phyloP scores from a whole-genome alignment of 805 yeast species.

The Candida takata region DNA sequence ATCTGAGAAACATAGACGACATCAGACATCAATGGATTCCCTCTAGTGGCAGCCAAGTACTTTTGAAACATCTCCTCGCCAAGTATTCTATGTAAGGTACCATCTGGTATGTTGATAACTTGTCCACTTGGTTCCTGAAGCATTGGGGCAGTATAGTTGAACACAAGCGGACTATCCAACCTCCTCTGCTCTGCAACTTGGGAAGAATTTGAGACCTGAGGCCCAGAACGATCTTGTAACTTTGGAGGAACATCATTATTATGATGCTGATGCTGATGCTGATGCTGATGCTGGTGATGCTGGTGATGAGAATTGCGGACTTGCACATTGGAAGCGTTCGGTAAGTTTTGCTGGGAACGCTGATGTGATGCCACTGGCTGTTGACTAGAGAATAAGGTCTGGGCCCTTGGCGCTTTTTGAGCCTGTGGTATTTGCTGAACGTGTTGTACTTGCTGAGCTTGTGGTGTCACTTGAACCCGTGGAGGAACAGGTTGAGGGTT shows the following conservation, averaged over 20 bases:
- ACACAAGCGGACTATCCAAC: no score
- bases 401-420: no score
- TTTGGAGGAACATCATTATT: no score
- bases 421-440: neutral
- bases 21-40: conserved; percentile 1
- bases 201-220: no score
- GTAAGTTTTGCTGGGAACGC: no score
- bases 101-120: neutral
- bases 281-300: conserved; percentile 1
- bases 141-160: conserved; percentile 1
- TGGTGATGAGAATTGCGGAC: no score
- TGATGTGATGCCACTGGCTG: no score
- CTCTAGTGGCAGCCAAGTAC: neutral
- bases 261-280: neutral
- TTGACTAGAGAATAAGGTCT: no score
- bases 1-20: neutral
- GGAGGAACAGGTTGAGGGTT: neutral
- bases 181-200: no score
- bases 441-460: no score
- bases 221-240: no score
- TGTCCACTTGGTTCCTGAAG: neutral
- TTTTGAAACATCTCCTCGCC: neutral
- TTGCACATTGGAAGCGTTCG: no score
- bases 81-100: neutral
- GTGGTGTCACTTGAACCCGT: neutral